A percentile compares a stretch with the other conserved stretches of the same genome.
Evolutionary conservation across 805 yeast genomes (phyloP).

Genomic region (Kluyveromyces siamensis): DNA sequence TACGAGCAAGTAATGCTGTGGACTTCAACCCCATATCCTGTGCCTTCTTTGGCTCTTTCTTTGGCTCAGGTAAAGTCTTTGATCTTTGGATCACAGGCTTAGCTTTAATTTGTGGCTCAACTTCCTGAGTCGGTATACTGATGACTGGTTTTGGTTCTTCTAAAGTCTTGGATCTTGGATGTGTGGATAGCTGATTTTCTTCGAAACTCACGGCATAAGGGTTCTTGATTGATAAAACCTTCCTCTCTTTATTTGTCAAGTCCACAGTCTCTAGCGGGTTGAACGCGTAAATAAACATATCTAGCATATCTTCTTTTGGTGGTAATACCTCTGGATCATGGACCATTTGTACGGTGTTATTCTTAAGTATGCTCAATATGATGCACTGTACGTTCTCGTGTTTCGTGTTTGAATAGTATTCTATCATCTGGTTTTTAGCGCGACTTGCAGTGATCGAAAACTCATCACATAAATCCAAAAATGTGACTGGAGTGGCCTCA

Average conservation of each 20-base stretch:
- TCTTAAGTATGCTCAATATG: constrained; percentile 14
- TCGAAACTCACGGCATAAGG: constrained; percentile 9
- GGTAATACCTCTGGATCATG: constrained; percentile 13
- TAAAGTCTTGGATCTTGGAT: constrained; percentile 9
- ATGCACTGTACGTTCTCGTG: constrained; percentile 21
- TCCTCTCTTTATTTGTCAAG: constrained; percentile 14
- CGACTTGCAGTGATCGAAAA: constrained; percentile 4
- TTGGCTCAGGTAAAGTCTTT: constrained; percentile 2
- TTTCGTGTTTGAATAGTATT: constrained; percentile 18
- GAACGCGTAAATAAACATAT: constrained; percentile 28
- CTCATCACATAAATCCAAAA: constrained; percentile 1
- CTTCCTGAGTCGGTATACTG: constrained; percentile 1
- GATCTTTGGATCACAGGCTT: constrained; percentile 3
- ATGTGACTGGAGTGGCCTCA: constrained; percentile 1
- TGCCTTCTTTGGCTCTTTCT: neutral
- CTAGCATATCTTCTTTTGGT: constrained; percentile 12
- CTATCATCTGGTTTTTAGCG: constrained; percentile 23
- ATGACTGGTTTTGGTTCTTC: constrained; percentile 3
- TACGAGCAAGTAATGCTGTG: constrained; percentile 24
- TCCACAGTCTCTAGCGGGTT: constrained; percentile 23
- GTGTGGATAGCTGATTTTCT: neutral
- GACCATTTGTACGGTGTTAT: constrained; percentile 15
- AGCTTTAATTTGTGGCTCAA: constrained; percentile 5
- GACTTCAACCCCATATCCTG: constrained; percentile 20
- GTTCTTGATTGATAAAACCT: constrained; percentile 12